These are phyloP conservation scores for Kwoniella sp. DNA, from an alignment of 768 basidiomycete species.

Conservation along the genomic window DNA sequence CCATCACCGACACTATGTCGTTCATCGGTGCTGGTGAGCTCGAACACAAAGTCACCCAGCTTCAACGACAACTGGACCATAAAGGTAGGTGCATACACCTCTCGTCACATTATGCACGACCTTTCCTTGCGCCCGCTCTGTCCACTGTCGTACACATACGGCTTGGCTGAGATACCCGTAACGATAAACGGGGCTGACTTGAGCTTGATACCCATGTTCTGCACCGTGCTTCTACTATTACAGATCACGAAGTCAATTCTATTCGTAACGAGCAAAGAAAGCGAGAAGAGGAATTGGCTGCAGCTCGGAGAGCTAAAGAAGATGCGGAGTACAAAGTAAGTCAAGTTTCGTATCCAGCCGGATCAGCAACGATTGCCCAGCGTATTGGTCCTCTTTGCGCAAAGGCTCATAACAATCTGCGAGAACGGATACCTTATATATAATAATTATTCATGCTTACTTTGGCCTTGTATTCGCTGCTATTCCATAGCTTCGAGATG, in stretches of 20 bases:
- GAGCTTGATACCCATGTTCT: too few species aligned
- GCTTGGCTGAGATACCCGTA: too few species aligned
- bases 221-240: background rate
- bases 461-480: background rate
- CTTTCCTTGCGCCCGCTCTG: too few species aligned
- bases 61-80: slow-evolving; percentile 46
- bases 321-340: slow-evolving; percentile 46
- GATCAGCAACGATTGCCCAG: too few species aligned
- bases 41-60: slow-evolving; percentile 45
- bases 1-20: slow-evolving; percentile 38
- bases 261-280: slow-evolving; percentile 47
- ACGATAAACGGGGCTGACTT: too few species aligned
- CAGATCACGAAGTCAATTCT: slow-evolving; percentile 49
- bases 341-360: too few species aligned
- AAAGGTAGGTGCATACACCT: slow-evolving; percentile 50
- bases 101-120: too few species aligned
- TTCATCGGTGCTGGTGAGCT: slow-evolving; percentile 52
- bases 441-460: background rate
- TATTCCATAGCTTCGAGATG: slow-evolving; percentile 33
- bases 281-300: slow-evolving; percentile 18
- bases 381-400: too few species aligned
- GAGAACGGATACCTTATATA: background rate
- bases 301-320: slow-evolving; percentile 36
- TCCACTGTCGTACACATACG: too few species aligned
- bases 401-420: too few species aligned